These are phyloP conservation scores for Nidula microcarpa DNA, from an alignment of 768 basidiomycete species.

Conservation along the genomic window DNA sequence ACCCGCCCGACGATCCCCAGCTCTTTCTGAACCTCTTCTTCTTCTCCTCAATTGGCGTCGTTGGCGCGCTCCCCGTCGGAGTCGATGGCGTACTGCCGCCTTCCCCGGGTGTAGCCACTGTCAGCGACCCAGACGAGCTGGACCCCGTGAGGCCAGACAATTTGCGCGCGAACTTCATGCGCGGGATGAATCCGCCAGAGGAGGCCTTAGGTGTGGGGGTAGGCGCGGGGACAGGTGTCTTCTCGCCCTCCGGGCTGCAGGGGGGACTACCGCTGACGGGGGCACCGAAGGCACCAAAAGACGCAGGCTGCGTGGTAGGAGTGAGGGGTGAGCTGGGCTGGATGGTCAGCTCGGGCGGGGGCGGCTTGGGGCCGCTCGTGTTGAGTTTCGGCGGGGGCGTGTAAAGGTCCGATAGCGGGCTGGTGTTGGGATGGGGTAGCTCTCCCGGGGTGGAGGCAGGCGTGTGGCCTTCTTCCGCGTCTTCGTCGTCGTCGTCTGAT, in stretches of 20 bases:
- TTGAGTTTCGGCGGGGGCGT: constrained; percentile 10
- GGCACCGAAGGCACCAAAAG: neutral
- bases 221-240: neutral
- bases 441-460: neutral
- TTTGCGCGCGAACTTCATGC: constrained; percentile 16
- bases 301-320: neutral
- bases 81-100: neutral
- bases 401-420: constrained; percentile 16
- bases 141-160: constrained; percentile 8
- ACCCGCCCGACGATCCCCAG: neutral
- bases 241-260: neutral
- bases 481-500: constrained; percentile 22
- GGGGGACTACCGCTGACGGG: neutral
- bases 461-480: constrained; percentile 16
- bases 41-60: constrained; percentile 5
- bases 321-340: constrained; percentile 11
- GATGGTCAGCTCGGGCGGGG: constrained; percentile 13
- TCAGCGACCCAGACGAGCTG: constrained; percentile 5
- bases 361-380: constrained; percentile 3
- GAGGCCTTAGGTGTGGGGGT: neutral
- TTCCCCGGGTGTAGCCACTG: neutral
- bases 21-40: constrained; percentile 6
- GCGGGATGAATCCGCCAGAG: constrained; percentile 9
- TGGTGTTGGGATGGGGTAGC: constrained; percentile 14
- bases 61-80: neutral